These are phyloP conservation scores for Ustilago tritici DNA, from an alignment of 1,284 basidiomycete species.

Conservation along the genomic window DNA sequence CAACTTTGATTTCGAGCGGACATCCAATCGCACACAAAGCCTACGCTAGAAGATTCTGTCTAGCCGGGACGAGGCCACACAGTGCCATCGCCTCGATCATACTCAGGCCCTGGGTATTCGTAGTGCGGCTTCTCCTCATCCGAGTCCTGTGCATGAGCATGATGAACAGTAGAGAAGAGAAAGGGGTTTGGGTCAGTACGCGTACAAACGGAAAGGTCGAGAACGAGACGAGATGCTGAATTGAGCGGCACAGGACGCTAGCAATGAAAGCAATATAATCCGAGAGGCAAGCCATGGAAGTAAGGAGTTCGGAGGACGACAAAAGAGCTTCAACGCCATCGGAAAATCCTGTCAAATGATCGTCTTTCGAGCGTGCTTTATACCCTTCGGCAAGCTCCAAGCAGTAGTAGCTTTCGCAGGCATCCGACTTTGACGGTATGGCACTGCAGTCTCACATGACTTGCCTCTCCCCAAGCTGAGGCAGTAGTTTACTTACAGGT, in stretches of 20 bases:
- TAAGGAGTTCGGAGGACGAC: background rate
- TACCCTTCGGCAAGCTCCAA: background rate
- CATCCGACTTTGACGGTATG: background rate
- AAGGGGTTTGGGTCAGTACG: slow-evolving; percentile 8
- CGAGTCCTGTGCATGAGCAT: slow-evolving; percentile 46
- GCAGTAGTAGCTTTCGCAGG: background rate
- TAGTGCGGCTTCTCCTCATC: slow-evolving; percentile 62
- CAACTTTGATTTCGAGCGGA: slow-evolving; percentile 7
- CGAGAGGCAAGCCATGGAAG: slow-evolving; percentile 6
- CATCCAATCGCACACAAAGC: background rate
- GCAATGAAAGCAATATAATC: slow-evolving; percentile 25
- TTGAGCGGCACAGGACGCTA: background rate
- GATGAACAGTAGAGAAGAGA: background rate
- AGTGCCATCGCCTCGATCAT: slow-evolving; percentile 54
- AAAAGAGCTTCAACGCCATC: slow-evolving; percentile 9
- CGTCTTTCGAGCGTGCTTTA: background rate
- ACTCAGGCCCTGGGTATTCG: slow-evolving; percentile 53
- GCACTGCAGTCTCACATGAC: background rate
- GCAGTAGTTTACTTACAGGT: slow-evolving; percentile 46
- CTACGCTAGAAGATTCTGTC: background rate
- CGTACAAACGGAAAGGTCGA: background rate
- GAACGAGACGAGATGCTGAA: background rate
- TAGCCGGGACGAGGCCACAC: slow-evolving; percentile 50
- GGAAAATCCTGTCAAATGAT: slow-evolving; percentile 21
- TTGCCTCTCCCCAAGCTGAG: background rate